A percentile compares a stretch with the other conserved stretches of the same genome.
Conservation (phyloP, 23 red algal genomes). For the Cyanidioschyzon merolae region DNA sequence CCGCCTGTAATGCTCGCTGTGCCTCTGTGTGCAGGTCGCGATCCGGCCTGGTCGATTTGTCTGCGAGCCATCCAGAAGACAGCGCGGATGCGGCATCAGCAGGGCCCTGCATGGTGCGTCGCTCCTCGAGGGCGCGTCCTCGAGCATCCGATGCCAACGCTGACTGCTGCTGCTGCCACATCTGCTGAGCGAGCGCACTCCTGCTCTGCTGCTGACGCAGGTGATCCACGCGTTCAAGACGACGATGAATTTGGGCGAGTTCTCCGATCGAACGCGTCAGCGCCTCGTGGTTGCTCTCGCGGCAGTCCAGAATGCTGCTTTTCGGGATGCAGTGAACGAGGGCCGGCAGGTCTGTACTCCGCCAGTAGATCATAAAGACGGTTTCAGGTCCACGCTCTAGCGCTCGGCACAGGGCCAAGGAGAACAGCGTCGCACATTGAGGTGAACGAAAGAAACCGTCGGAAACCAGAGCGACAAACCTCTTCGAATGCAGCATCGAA, state of each 20-base stretch:
- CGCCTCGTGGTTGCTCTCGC: neutral
- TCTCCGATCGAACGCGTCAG: neutral
- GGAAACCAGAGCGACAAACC: neutral
- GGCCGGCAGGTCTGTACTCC: neutral
- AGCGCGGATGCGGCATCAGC: neutral
- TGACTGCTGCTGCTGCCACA: neutral
- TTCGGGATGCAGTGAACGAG: neutral
- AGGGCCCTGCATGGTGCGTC: neutral
- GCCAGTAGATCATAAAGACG: conserved; percentile 10
- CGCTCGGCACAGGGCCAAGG: neutral
- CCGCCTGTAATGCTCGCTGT: neutral
- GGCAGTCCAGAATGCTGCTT: neutral
- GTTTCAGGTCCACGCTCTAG: neutral
- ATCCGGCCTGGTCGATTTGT: neutral
- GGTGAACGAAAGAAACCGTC: conserved; percentile 2
- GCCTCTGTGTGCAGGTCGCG: neutral
- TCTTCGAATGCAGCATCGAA: neutral
- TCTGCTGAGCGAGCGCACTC: neutral
- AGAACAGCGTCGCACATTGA: conserved; percentile 12
- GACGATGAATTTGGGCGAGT: neutral
- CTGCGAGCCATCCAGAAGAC: neutral
- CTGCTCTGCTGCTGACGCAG: neutral
- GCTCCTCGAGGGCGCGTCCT: neutral
- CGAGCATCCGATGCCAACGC: neutral
- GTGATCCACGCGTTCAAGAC: neutral